A percentile compares a stretch with the other conserved stretches of the same genome.
Conservation (phyloP, 169 alveolate species). For the Theileria sp. region DNA sequence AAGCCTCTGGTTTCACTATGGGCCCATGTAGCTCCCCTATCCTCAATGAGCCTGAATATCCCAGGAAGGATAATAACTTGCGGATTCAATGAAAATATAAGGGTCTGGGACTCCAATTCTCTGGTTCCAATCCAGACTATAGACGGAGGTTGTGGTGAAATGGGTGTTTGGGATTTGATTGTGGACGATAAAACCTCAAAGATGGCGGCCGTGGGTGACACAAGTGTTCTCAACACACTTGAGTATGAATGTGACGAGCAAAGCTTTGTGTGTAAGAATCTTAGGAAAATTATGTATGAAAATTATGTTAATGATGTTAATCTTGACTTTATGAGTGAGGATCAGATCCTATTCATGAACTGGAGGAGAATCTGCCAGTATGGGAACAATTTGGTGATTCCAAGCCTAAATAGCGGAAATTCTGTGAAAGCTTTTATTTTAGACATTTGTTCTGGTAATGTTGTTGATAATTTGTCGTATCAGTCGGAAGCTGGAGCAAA, state of each 20-base stretch:
- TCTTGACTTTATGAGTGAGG: constrained; percentile 9
- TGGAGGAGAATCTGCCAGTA: constrained; percentile 49
- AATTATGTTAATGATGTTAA: constrained; percentile 9
- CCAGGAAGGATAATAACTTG: constrained; percentile 5
- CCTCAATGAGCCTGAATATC: constrained; percentile 36
- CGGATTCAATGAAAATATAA: constrained; percentile 46
- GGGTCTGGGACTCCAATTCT: constrained; percentile 36
- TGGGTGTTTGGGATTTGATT: constrained; percentile 49
- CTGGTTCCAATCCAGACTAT: constrained; percentile 30
- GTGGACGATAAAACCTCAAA: constrained; percentile 16
- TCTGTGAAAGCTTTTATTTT: constrained; percentile 18
- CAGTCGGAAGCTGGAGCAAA: background rate
- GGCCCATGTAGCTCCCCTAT: constrained; percentile 51
- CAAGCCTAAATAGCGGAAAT: constrained; percentile 28
- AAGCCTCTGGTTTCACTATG: constrained; percentile 44
- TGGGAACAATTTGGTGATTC: constrained; percentile 37
- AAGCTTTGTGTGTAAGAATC: constrained; percentile 12
- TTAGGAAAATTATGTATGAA: constrained; percentile 13
- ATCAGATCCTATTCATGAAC: constrained; percentile 17
- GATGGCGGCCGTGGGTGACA: constrained; percentile 27
- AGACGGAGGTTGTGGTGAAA: constrained; percentile 28
- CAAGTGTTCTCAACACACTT: constrained; percentile 27
- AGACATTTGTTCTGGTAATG: constrained; percentile 27
- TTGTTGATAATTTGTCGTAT: constrained; percentile 1
- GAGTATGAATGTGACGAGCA: constrained; percentile 1